Evolutionary conservation across 306 rosid genomes (phyloP).

Genomic region (Begonia masoniana): DNA sequence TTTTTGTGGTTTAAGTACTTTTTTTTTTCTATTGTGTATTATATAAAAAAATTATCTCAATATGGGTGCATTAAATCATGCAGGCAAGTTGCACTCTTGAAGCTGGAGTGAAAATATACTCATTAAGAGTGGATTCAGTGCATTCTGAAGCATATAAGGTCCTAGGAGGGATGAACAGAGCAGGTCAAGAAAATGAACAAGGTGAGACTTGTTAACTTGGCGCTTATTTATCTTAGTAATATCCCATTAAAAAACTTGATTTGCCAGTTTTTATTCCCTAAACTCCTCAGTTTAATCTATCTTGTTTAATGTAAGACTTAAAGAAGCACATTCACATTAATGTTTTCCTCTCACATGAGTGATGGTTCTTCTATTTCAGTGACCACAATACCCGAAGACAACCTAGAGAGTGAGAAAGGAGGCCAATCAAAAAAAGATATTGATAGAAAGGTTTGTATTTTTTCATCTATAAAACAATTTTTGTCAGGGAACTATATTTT

Average conservation of each 20-base stretch:
- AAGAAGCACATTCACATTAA: too few species aligned
- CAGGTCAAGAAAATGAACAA: conserved; percentile 74
- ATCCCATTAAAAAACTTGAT: too few species aligned
- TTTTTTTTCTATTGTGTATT: too few species aligned
- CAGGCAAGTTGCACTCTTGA: conserved; percentile 98
- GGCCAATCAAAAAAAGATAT: conserved; percentile 37
- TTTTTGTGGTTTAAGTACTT: too few species aligned
- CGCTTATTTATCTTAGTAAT: too few species aligned
- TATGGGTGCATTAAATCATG: neutral
- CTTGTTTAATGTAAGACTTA: too few species aligned
- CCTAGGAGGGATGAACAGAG: conserved; percentile 96
- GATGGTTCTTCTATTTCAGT: conserved; percentile 24
- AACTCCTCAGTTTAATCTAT: too few species aligned
- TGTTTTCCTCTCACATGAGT: neutral
- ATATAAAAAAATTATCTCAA: too few species aligned
- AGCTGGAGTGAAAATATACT: conserved; percentile 91
- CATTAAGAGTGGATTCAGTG: conserved; percentile 85
- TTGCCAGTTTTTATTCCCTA: too few species aligned
- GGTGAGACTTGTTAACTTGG: conserved; percentile 26
- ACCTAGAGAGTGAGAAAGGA: conserved; percentile 38
- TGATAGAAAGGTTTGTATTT: conserved; percentile 50
- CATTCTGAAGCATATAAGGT: conserved; percentile 97
- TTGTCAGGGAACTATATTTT: conserved; percentile 12
- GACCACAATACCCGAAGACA: conserved; percentile 23
- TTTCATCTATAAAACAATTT: conserved; percentile 7